A percentile compares a stretch with the other conserved stretches of the same genome.
These are phyloP conservation scores for Neophaeococcomyces aloes DNA, from an alignment of 2,329 filamentous ascomycete species.

Conservation along the genomic window DNA sequence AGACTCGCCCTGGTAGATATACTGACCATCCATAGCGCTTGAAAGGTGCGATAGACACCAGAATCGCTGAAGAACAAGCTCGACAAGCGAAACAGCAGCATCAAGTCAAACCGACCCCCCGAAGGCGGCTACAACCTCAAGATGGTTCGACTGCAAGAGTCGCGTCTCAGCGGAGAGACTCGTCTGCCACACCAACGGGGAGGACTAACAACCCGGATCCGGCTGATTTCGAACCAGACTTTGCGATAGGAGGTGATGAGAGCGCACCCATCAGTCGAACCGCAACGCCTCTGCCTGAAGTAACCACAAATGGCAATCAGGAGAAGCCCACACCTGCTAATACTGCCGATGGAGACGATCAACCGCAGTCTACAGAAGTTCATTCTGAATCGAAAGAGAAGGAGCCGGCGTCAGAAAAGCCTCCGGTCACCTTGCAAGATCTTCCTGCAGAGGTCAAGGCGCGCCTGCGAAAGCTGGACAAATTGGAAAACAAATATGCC, in stretches of 20 bases:
- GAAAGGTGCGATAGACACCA: conserved; percentile 73
- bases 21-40: conserved; percentile 49
- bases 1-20: background rate
- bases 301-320: conserved; percentile 14
- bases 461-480: conserved; percentile 77
- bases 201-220: conserved; percentile 57
- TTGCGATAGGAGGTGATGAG: conserved; percentile 76
- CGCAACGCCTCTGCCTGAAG: conserved; percentile 46
- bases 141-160: conserved; percentile 23
- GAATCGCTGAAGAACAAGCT: conserved; percentile 84
- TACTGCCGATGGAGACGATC: conserved; percentile 16
- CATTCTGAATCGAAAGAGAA: conserved; percentile 20
- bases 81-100: conserved; percentile 47
- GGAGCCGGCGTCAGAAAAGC: conserved; percentile 17
- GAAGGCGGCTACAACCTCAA: conserved; percentile 24
- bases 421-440: conserved; percentile 34
- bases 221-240: conserved; percentile 75
- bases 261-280: conserved; percentile 45
- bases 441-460: conserved; percentile 63
- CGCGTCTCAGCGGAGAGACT: conserved; percentile 26
- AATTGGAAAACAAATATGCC: conserved; percentile 75
- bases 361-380: conserved; percentile 16
- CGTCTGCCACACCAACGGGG: conserved; percentile 35
- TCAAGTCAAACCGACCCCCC: conserved; percentile 36
- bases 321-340: conserved; percentile 12